These are phyloP conservation scores for Peterozyma toletana DNA, from an alignment of 805 yeast species.

Conservation along the genomic window DNA sequence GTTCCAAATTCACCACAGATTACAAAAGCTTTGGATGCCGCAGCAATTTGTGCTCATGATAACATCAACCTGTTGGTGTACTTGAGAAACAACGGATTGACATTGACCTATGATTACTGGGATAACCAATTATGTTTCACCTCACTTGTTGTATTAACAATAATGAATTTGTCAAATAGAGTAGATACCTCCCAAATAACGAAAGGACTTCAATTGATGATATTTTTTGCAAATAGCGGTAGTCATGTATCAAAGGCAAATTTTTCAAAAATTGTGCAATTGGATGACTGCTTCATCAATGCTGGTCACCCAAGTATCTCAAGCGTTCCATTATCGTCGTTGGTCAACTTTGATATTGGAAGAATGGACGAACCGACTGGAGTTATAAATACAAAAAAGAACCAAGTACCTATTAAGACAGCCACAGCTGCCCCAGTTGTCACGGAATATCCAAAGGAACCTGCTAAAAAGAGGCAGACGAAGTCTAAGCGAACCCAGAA, in stretches of 20 bases:
- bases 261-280: constrained; percentile 14
- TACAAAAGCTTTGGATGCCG: constrained; percentile 18
- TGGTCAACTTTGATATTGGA: background rate
- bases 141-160: constrained; percentile 21
- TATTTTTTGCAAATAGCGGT: constrained; percentile 19
- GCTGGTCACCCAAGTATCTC: background rate
- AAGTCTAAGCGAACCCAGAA: no score
- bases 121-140: constrained; percentile 30
- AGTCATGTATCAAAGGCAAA: constrained; percentile 20
- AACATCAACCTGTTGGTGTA: constrained; percentile 21
- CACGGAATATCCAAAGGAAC: no score
- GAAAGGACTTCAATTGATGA: constrained; percentile 18
- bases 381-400: background rate
- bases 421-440: no score
- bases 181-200: constrained; percentile 5
- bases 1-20: constrained; percentile 15
- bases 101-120: constrained; percentile 31
- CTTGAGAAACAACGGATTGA: constrained; percentile 19
- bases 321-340: background rate
- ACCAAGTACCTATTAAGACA: no score
- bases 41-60: constrained; percentile 23
- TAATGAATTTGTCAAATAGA: constrained; percentile 12
- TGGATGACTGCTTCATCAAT: constrained; percentile 1
- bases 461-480: no score
- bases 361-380: background rate